Base-by-base conservation (phyloP, 352 stramenopile genomes). In the Globisporangium perplexum region DNA sequence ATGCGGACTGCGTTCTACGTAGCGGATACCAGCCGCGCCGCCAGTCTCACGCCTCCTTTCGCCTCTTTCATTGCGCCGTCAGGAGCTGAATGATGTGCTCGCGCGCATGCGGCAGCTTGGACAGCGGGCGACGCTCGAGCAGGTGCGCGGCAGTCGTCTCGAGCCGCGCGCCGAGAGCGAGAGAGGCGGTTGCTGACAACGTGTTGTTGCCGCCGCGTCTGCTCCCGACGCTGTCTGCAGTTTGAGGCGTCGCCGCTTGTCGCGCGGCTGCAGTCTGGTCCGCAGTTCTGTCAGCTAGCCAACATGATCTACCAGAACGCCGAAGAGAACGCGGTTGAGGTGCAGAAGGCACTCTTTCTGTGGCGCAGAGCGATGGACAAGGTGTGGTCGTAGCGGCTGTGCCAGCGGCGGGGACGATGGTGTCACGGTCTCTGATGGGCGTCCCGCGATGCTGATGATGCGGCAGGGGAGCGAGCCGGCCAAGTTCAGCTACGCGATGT, bases 231-330 rank as follows among this genome's bases (percentile, higher is more conserved):
- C 33, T 39, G 33, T 4, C 0, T 46, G 28, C 20, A 90, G 79
- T 90, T 90, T 46, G 72, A 87, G 53, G 66, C 72, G 43, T 90
- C 79, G 14, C 60, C 77, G 11, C 63, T 90, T 43, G 77, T 90
- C 53, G 57, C 62, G 22, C 77, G 64, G 2, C 60, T 90, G 26
- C 65, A 66, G 48, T 75, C 59, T n/a, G 74, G 73, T n/a, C 56
- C 68, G 28, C 74, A 91, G 59, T 77, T 82, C 41, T 87, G 83
- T 41, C 75, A 77, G 3, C 58, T 94, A 17, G 84, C 74, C 50
- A 90, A 91, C 60, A 83, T 91, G 70, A 89, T 94, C 51, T 94
- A 88, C 71, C 77, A 76, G 57, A 94, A 94, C 47, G 66, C 77
- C 2, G 65, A 68, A 7, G 71, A 74, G 33, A 86, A 85, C 28